These are phyloP conservation scores for Vicia villosa DNA, from an alignment of 306 rosid species.

Conservation along the genomic window DNA sequence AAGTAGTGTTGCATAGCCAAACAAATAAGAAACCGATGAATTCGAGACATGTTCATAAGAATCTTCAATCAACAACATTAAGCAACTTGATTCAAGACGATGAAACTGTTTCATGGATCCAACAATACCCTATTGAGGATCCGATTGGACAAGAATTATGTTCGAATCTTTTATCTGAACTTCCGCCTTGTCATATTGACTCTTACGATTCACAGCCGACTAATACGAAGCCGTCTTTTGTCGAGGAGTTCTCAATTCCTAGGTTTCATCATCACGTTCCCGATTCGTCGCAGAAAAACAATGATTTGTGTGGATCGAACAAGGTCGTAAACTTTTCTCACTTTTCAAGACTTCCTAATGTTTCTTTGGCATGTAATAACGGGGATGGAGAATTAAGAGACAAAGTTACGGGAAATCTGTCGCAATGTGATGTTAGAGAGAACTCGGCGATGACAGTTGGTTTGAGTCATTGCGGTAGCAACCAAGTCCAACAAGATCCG, in stretches of 20 bases:
- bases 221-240: constrained; percentile 40
- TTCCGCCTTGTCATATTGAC: constrained; percentile 55
- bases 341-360: constrained; percentile 42
- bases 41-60: constrained; percentile 54
- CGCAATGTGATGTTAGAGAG: constrained; percentile 56
- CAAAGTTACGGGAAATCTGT: constrained; percentile 37
- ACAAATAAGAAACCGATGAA: constrained; percentile 48
- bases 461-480: constrained; percentile 81
- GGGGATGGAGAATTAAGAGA: constrained; percentile 34
- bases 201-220: constrained; percentile 43
- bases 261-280: constrained; percentile 47
- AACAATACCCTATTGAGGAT: constrained; percentile 71
- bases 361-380: constrained; percentile 46
- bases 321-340: constrained; percentile 52
- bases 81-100: constrained; percentile 67
- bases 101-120: constrained; percentile 73
- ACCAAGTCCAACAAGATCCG: constrained; percentile 58
- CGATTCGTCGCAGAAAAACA: constrained; percentile 48
- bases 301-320: constrained; percentile 38
- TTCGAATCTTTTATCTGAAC: constrained; percentile 62
- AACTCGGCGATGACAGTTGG: constrained; percentile 72
- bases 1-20: constrained; percentile 80
- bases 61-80: constrained; percentile 48
- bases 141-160: constrained; percentile 77
- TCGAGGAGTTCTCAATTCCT: constrained; percentile 49